Percentiles rank a stretch among this genome's conserved stretches.
phyloP scores from a whole-genome alignment of 257 asterid genomes.

The Cynanchum wilfordii region DNA sequence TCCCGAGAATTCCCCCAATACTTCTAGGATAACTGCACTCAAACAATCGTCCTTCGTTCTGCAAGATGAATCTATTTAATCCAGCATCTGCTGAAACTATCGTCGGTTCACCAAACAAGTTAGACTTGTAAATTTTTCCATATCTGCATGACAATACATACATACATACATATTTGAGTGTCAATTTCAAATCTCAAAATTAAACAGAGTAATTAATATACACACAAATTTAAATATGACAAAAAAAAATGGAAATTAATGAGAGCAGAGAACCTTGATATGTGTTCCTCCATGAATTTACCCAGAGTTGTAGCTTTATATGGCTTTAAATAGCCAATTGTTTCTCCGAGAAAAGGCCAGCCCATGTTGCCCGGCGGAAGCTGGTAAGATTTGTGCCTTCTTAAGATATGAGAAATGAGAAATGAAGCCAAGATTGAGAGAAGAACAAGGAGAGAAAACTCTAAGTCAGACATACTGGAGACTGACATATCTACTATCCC shows the following conservation, averaged over 20 bases:
- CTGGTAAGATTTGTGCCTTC: conserved; percentile 34
- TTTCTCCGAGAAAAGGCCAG: conserved; percentile 93
- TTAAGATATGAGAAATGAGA: conserved; percentile 25
- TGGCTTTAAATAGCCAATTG: conserved; percentile 68
- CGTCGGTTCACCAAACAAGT: conserved; percentile 72
- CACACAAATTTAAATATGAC: neutral
- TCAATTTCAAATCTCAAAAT: neutral
- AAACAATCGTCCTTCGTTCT: conserved; percentile 74
- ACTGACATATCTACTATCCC: neutral
- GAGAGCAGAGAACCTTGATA: conserved; percentile 42
- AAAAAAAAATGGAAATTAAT: neutral
- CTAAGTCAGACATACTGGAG: conserved; percentile 45
- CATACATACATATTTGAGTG: neutral
- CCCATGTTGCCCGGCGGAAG: conserved; percentile 96
- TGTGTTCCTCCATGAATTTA: conserved; percentile 79
- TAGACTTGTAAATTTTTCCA: conserved; percentile 82
- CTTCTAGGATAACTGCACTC: conserved; percentile 91
- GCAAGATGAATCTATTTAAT: conserved; percentile 62
- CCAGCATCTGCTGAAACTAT: conserved; percentile 89
- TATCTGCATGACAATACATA: conserved; percentile 34
- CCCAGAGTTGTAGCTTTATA: conserved; percentile 66
- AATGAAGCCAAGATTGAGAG: conserved; percentile 31
- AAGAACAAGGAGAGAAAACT: conserved; percentile 40
- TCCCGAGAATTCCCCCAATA: conserved; percentile 92
- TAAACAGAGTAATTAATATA: too few species aligned